These are phyloP conservation scores for Lecanicillium sp. DNA, from an alignment of 2,329 filamentous ascomycete genomes.

Conservation along the genomic window DNA sequence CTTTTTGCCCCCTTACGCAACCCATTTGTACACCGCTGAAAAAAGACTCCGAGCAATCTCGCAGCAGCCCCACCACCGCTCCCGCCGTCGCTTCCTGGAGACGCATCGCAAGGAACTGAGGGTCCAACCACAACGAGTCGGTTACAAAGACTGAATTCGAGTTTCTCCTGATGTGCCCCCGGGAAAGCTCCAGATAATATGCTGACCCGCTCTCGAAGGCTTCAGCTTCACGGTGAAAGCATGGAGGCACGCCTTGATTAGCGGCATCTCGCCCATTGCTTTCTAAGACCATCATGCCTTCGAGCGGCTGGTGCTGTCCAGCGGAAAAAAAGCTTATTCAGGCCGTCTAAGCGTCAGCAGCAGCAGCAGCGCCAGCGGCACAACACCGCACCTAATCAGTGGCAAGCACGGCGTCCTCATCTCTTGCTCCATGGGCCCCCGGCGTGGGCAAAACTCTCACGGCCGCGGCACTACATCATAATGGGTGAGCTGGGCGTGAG, in stretches of 20 bases:
- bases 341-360: not conserved
- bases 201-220: slow-evolving; percentile 1
- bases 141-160: too few species aligned
- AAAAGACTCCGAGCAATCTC: too few species aligned
- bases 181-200: not conserved
- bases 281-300: slow-evolving; percentile 8
- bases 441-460: slow-evolving; percentile 35
- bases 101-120: too few species aligned
- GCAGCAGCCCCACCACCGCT: too few species aligned
- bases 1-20: too few species aligned
- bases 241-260: not conserved
- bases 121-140: too few species aligned
- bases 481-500: slow-evolving; percentile 9
- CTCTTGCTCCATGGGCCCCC: slow-evolving; percentile 28
- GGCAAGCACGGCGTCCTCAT: slow-evolving; percentile 30
- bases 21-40: too few species aligned
- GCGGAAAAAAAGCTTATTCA: slow-evolving; percentile 7
- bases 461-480: slow-evolving; percentile 25
- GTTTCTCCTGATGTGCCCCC: too few species aligned
- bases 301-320: slow-evolving; percentile 4
- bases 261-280: not conserved
- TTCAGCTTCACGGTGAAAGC: slow-evolving; percentile 7
- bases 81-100: too few species aligned
- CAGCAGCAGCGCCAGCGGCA: not conserved
- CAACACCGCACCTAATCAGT: slow-evolving; percentile 14